Evolutionary conservation across 2,329 filamentous ascomycete species (phyloP).

Genomic region (Trichophyton verrucosum): DNA sequence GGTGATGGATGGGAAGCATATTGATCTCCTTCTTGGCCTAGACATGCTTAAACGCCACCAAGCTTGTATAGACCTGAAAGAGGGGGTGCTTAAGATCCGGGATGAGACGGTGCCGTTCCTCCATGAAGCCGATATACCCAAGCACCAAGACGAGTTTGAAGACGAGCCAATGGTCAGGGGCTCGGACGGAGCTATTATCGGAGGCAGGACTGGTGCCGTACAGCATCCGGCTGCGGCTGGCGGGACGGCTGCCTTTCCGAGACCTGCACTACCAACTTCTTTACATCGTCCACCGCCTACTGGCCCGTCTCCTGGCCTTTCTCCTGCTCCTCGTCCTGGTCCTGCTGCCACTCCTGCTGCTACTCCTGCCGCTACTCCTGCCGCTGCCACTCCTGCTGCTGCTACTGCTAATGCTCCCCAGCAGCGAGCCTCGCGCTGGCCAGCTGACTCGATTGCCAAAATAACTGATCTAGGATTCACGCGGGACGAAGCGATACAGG

Average conservation of each 20-base stretch:
- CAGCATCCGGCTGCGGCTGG: slow-evolving; percentile 25
- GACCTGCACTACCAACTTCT: slow-evolving; percentile 15
- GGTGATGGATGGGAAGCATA: slow-evolving; percentile 97
- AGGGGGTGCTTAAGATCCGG: slow-evolving; percentile 76
- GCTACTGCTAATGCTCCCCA: neutral
- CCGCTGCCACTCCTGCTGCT: neutral
- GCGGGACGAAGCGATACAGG: slow-evolving; percentile 61
- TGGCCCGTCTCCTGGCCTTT: no score
- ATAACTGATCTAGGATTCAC: slow-evolving; percentile 68
- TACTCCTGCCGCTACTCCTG: neutral
- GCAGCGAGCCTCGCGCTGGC: slow-evolving; percentile 25
- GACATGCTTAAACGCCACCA: slow-evolving; percentile 97
- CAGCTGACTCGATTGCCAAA: slow-evolving; percentile 58
- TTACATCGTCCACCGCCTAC: slow-evolving; percentile 1
- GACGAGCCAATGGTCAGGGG: slow-evolving; percentile 76
- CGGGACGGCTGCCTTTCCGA: slow-evolving; percentile 10
- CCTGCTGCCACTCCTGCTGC: no score
- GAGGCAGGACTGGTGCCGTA: slow-evolving; percentile 62
- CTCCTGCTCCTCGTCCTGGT: no score
- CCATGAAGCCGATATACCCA: slow-evolving; percentile 89
- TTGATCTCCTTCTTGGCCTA: slow-evolving; percentile 81
- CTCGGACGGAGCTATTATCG: slow-evolving; percentile 78
- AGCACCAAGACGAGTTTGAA: slow-evolving; percentile 57
- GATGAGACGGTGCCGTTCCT: slow-evolving; percentile 81
- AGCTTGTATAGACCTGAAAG: slow-evolving; percentile 75